Base-by-base conservation (phyloP, 108 stramenopile species). In the Skeletonema potamos region DNA sequence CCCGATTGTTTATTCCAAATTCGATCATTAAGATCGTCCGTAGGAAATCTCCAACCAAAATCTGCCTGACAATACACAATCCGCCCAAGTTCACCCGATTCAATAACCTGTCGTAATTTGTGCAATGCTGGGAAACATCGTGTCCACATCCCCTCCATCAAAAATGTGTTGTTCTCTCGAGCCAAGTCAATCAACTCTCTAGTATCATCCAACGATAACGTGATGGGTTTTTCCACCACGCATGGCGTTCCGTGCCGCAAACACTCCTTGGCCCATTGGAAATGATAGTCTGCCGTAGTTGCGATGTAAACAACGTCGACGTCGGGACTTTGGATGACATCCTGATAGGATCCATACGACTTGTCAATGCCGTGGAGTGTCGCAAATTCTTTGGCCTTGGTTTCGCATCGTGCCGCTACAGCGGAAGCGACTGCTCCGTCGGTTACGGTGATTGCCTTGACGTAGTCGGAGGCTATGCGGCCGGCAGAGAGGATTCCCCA, bases 261-360 rank as follows among this genome's bases (percentile, higher is more conserved):
- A 2, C 72, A 65, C 43, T 72, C 30, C 22, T 51, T 30, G 1
- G 82, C 66, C 70, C 76, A 70, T 27, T 83, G 36, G 27, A 34
- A 60, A 56, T 87, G 87, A 64, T 80, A 70, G 65, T 85, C 78
- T 7, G 84, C 75, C 55, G 83, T 78, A 7, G 79, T 80, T 10
- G 75, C 87, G 54, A 87, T 63, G 76, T 87, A 87, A 1, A 87
- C 84, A 12, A 87, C 82, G 64, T 87, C 87, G 0, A 85, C 58
- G 27, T 68, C 54, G 1, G 70, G 73, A 72, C 79, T 76, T 22
- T 24, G 22, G 17, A 83, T 60, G 5, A 84, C 62, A 5, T 83
- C 79, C 3, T 66, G 55, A 64, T 87, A 87, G 15, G 22, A 72
- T 0, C 43, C 62, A 58, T 81, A 75, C 15, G 55, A 15, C 10